Conservation (phyloP, 2,329 filamentous ascomycete genomes). For the Monosporascus sp. region DNA sequence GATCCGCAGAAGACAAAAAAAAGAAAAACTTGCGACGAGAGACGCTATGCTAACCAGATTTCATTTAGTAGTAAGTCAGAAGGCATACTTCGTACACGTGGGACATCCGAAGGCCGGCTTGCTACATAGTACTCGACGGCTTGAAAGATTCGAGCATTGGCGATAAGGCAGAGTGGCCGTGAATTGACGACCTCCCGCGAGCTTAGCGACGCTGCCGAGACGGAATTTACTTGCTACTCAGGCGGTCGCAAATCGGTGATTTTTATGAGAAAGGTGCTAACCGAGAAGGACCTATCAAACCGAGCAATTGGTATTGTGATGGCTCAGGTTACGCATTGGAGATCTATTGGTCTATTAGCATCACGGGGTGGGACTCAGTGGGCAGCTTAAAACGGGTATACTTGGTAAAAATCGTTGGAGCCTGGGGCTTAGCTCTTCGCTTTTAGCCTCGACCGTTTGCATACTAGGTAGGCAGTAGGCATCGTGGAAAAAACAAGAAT, state of each 20-base stretch:
- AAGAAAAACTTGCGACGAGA: constrained; percentile 2
- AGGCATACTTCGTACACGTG: not conserved
- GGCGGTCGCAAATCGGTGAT: not conserved
- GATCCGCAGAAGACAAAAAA: constrained; percentile 22
- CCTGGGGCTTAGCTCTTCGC: not conserved
- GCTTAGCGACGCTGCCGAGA: not conserved
- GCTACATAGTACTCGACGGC: not conserved
- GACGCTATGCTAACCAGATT: not conserved
- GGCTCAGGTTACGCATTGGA: not conserved
- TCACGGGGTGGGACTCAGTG: not conserved
- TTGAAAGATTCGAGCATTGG: not conserved
- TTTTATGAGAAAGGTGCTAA: not conserved
- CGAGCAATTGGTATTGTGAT: not conserved
- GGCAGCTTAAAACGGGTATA: not conserved
- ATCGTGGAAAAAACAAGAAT: not conserved
- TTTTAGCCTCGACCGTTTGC: not conserved
- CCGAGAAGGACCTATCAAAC: not conserved
- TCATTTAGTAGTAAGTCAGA: not conserved
- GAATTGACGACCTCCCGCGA: not conserved
- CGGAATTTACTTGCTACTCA: too few relatives aligned
- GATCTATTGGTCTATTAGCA: not conserved
- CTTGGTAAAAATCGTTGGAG: not conserved
- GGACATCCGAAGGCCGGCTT: not conserved
- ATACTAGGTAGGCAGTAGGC: not conserved
- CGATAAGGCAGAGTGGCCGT: not conserved